Conservation (phyloP, 345 rosid genomes). For the Clausena lansium region DNA sequence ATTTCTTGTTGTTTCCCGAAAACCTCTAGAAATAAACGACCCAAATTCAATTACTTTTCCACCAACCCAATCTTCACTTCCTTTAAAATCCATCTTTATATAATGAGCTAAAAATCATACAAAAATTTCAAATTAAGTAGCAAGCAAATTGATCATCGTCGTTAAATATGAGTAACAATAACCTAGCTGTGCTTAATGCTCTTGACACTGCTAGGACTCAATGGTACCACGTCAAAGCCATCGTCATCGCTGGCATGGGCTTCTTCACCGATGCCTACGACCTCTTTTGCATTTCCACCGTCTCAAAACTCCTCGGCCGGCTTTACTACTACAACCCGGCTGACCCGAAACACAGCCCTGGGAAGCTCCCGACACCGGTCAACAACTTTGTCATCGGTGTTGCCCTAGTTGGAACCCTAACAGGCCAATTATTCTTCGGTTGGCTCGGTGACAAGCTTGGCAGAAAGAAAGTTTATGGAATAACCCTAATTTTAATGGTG, state of each 20-base stretch:
- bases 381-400: slow-evolving; percentile 53
- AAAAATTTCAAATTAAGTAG: not conserved
- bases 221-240: slow-evolving; percentile 60
- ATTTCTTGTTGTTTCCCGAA: slow-evolving; percentile 23
- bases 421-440: slow-evolving; percentile 62
- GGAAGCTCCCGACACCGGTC: slow-evolving; percentile 34
- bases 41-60: not conserved
- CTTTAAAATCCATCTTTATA: slow-evolving; percentile 5
- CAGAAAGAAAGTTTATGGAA: slow-evolving; percentile 52
- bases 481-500: slow-evolving; percentile 58
- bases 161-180: slow-evolving; percentile 14
- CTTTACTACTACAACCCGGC: slow-evolving; percentile 59
- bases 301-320: slow-evolving; percentile 65
- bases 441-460: slow-evolving; percentile 74
- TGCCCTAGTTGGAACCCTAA: slow-evolving; percentile 55
- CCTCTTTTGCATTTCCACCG: slow-evolving; percentile 62
- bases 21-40: slow-evolving; percentile 16
- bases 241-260: slow-evolving; percentile 75
- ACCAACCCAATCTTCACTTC: not conserved
- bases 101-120: not conserved
- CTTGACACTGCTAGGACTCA: slow-evolving; percentile 61
- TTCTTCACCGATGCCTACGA: slow-evolving; percentile 83
- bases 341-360: not conserved
- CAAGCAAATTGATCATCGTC: not conserved
- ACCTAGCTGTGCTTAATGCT: slow-evolving; percentile 52